Conservation (phyloP, 106 monocot genomes). For the Dioscorea alata region DNA sequence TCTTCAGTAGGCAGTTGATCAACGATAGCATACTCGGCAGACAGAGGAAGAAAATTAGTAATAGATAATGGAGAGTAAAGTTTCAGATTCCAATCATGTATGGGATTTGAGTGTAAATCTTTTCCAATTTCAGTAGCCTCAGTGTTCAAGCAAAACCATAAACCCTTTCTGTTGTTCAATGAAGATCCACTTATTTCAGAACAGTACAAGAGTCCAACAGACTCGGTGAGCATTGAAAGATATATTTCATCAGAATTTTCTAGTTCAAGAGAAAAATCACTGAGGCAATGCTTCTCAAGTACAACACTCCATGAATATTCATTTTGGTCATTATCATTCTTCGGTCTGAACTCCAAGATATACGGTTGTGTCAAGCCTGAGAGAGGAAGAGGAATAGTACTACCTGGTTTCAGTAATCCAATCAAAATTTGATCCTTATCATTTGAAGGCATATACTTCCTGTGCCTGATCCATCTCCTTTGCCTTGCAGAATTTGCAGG, state of each 20-base stretch:
- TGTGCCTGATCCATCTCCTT: slow-evolving; percentile 85
- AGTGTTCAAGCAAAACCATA: slow-evolving; percentile 88
- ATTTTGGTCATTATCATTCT: slow-evolving; percentile 16
- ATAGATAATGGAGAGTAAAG: slow-evolving; percentile 67
- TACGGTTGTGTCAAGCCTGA: slow-evolving; percentile 62
- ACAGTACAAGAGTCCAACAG: slow-evolving; percentile 57
- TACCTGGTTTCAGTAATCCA: slow-evolving; percentile 64
- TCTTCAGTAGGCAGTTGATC: slow-evolving; percentile 30
- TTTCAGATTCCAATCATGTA: slow-evolving; percentile 90
- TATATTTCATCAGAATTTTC: slow-evolving; percentile 53
- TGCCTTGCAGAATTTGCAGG: slow-evolving; percentile 48
- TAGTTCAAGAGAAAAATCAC: slow-evolving; percentile 17
- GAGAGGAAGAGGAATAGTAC: slow-evolving; percentile 72
- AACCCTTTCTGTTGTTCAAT: slow-evolving; percentile 23
- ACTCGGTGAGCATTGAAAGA: slow-evolving; percentile 67
- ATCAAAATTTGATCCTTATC: slow-evolving; percentile 32
- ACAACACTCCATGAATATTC: slow-evolving; percentile 83
- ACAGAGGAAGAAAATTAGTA: slow-evolving; percentile 72
- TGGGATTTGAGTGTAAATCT: slow-evolving; percentile 75
- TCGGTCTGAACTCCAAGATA: slow-evolving; percentile 61
- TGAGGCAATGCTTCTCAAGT: slow-evolving; percentile 24
- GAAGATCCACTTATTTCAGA: slow-evolving; percentile 35
- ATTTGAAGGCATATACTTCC: slow-evolving; percentile 32
- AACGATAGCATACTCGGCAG: slow-evolving; percentile 58
- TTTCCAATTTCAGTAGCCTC: slow-evolving; percentile 80